phyloP scores from a whole-genome alignment of 1,139 yeast genomes.

The Hemisphaericaspora subhashii region DNA sequence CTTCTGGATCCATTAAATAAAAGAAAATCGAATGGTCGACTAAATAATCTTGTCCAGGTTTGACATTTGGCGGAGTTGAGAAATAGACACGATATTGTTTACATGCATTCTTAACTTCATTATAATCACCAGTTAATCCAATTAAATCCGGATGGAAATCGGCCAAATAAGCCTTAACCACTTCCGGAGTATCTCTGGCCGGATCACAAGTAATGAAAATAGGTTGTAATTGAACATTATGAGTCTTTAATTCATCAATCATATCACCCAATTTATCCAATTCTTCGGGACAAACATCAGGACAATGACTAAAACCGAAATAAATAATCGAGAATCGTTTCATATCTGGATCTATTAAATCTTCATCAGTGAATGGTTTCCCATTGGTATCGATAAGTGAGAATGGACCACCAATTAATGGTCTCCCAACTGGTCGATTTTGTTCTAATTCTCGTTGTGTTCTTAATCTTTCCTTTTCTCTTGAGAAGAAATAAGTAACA shows the following conservation, averaged over 20 bases:
- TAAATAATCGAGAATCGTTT: slow-evolving; percentile 74
- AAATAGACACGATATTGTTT: slow-evolving; percentile 90
- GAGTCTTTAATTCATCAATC: slow-evolving; percentile 62
- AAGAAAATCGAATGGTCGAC: slow-evolving; percentile 97
- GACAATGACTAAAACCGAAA: slow-evolving; percentile 96
- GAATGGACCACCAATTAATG: slow-evolving; percentile 91
- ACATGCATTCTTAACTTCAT: slow-evolving; percentile 78
- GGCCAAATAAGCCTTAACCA: slow-evolving; percentile 69
- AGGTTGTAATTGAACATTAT: slow-evolving; percentile 69
- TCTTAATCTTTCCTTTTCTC: slow-evolving; percentile 72
- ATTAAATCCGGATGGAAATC: slow-evolving; percentile 89
- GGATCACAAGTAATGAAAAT: slow-evolving; percentile 96
- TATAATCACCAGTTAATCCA: slow-evolving; percentile 91
- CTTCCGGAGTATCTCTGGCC: slow-evolving; percentile 85
- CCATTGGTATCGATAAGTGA: slow-evolving; percentile 69
- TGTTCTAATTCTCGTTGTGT: slow-evolving; percentile 78
- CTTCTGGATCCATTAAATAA: slow-evolving; percentile 96
- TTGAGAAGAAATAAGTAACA: slow-evolving; percentile 64
- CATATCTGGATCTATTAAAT: slow-evolving; percentile 56
- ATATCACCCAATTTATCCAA: slow-evolving; percentile 85
- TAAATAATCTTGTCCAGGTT: slow-evolving; percentile 93
- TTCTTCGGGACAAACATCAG: slow-evolving; percentile 98
- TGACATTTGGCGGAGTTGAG: slow-evolving; percentile 90
- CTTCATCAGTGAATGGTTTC: slow-evolving; percentile 68
- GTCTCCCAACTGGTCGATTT: slow-evolving; percentile 86